A percentile compares a stretch with the other conserved stretches of the same genome.
These are phyloP conservation scores for Themeda triandra DNA, from an alignment of 176 grass and related monocot genomes.

Conservation along the genomic window DNA sequence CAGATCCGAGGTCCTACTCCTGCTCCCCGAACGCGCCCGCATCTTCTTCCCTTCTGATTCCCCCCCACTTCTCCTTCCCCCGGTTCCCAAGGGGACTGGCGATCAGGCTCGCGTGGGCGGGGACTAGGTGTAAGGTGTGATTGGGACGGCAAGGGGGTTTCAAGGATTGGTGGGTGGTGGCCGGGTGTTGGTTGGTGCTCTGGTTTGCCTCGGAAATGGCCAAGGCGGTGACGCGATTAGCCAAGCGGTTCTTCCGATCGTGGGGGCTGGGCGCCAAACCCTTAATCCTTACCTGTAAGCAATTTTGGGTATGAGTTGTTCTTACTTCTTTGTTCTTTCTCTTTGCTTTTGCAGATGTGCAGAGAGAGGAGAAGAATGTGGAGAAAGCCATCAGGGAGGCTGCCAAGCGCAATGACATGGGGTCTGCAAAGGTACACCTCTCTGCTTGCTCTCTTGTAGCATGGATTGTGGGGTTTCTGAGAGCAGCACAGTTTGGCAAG, in stretches of 20 bases:
- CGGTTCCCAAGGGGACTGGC: not conserved
- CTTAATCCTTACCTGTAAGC: not conserved
- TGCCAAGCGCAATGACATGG: slow-evolving; percentile 92
- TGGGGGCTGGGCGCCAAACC: not conserved
- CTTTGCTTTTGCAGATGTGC: slow-evolving; percentile 53
- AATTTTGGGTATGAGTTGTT: not conserved
- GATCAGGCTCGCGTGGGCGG: not conserved
- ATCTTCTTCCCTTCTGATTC: not conserved
- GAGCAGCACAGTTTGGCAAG: not conserved
- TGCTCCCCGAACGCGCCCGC: not conserved
- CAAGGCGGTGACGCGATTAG: not conserved
- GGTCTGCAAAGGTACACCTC: slow-evolving; percentile 65
- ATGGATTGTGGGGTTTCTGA: not conserved
- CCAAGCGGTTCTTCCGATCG: not conserved
- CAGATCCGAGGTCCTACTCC: slow-evolving; percentile 71
- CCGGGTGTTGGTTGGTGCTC: not conserved
- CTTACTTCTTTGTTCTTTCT: not conserved
- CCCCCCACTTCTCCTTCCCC: too few species aligned
- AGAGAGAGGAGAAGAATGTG: slow-evolving; percentile 90
- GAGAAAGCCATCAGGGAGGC: slow-evolving; percentile 88
- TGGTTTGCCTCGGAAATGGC: not conserved
- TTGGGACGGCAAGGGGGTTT: not conserved
- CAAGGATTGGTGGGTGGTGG: not conserved
- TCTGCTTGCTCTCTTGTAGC: not conserved
- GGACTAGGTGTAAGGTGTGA: not conserved